Percentiles rank a stretch among this genome's conserved stretches.
Evolutionary conservation across 2,329 filamentous ascomycete species (phyloP).

Genomic region (Claviceps sp.): DNA sequence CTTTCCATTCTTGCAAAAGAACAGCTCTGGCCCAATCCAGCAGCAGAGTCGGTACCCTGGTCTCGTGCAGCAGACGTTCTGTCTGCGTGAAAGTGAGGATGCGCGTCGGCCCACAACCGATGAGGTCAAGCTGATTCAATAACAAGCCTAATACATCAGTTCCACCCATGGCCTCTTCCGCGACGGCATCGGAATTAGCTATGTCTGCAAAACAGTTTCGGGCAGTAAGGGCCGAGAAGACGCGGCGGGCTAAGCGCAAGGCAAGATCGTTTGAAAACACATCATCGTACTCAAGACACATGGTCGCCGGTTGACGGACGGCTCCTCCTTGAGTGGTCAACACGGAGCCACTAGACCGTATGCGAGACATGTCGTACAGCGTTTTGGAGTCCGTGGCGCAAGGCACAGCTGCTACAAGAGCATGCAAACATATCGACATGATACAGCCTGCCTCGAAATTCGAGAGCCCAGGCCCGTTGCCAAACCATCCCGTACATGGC

Average conservation of each 20-base stretch:
- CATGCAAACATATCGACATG: conserved; percentile 49
- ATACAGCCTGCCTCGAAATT: conserved; percentile 38
- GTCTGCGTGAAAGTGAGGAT: conserved; percentile 34
- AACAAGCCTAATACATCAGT: conserved; percentile 34
- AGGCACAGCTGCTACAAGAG: conserved; percentile 45
- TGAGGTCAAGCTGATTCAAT: conserved; percentile 39
- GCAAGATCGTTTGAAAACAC: conserved; percentile 48
- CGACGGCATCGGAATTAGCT: conserved; percentile 20
- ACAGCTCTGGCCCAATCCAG: conserved; percentile 64
- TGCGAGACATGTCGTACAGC: conserved; percentile 46
- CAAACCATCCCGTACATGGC: conserved; percentile 5
- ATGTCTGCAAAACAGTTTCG: conserved; percentile 37
- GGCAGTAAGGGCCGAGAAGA: conserved; percentile 44
- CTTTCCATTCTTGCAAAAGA: conserved; percentile 70
- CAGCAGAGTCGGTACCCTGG: conserved; percentile 40
- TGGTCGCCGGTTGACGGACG: conserved; percentile 30
- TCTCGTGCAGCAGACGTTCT: conserved; percentile 43
- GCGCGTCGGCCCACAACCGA: conserved; percentile 30
- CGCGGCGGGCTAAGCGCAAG: conserved; percentile 41
- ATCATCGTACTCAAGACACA: conserved; percentile 50
- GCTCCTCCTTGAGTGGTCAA: conserved; percentile 32
- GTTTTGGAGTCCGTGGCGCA: conserved; percentile 31
- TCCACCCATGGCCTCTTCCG: conserved; percentile 18
- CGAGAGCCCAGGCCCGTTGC: conserved; percentile 13
- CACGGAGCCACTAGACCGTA: conserved; percentile 40